A percentile compares a stretch with the other conserved stretches of the same genome.
Conservation (phyloP, 805 yeast genomes). For the Candida corydali region DNA sequence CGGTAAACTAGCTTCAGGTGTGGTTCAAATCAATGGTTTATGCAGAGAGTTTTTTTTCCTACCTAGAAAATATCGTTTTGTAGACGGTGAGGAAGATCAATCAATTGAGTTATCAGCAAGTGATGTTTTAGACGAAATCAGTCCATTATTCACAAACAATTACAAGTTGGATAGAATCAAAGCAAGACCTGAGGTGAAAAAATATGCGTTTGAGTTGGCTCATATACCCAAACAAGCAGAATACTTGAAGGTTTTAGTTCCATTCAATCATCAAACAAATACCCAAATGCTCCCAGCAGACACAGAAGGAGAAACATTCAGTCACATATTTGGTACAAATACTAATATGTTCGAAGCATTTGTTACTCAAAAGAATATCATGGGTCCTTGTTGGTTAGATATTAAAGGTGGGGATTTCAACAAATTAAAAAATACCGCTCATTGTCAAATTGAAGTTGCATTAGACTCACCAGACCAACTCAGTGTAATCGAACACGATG, state of each 20-base stretch:
- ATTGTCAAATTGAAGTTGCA: slow-evolving; percentile 74
- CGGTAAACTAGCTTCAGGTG: slow-evolving; percentile 61
- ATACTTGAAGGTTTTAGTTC: slow-evolving; percentile 73
- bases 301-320: slow-evolving; percentile 70
- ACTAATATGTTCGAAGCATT: slow-evolving; percentile 79
- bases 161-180: slow-evolving; percentile 59
- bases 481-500: slow-evolving; percentile 30
- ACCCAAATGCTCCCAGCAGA: slow-evolving; percentile 53
- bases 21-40: slow-evolving; percentile 70
- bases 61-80: slow-evolving; percentile 52
- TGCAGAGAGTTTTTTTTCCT: slow-evolving; percentile 71
- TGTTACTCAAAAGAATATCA: slow-evolving; percentile 73
- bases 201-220: slow-evolving; percentile 84
- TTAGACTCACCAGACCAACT: slow-evolving; percentile 47
- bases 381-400: slow-evolving; percentile 98
- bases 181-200: slow-evolving; percentile 67
- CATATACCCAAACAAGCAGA: slow-evolving; percentile 76
- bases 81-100: slow-evolving; percentile 35
- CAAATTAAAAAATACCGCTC: slow-evolving; percentile 60
- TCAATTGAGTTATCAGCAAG: slow-evolving; percentile 31
- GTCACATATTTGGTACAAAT: slow-evolving; percentile 74
- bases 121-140: slow-evolving; percentile 76
- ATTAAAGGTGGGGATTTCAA: slow-evolving; percentile 60
- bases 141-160: slow-evolving; percentile 58
- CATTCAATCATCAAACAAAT: slow-evolving; percentile 62